Conservation (phyloP, 352 stramenopile genomes). For the Pythium grandisporangium region DNA sequence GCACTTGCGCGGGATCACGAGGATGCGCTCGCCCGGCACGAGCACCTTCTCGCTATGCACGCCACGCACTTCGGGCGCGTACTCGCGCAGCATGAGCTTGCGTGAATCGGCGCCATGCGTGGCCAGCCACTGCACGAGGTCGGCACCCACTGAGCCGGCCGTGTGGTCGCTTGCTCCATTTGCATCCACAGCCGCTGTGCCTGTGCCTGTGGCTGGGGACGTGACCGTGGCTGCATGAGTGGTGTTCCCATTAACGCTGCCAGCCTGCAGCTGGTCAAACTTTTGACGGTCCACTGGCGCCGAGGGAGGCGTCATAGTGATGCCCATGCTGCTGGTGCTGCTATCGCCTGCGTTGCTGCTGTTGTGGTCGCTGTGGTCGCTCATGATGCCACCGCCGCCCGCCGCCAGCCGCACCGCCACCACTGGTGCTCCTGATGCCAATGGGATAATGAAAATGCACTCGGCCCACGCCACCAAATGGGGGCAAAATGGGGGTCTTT, state of each 20-base stretch:
- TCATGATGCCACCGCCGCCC: too few relatives aligned
- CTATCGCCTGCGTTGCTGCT: too few relatives aligned
- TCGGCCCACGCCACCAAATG: too few relatives aligned
- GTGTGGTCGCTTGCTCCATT: constrained; percentile 9
- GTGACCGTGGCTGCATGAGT: neutral
- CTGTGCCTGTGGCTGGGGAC: neutral
- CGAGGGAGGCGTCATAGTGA: neutral
- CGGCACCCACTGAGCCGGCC: constrained; percentile 38
- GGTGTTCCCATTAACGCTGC: constrained; percentile 1
- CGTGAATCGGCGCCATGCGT: constrained; percentile 57
- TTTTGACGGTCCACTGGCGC: constrained; percentile 21
- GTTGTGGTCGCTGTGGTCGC: neutral
- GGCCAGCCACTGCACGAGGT: constrained; percentile 75
- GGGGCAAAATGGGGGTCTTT: too few relatives aligned
- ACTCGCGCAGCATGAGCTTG: constrained; percentile 79
- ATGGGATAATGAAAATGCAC: too few relatives aligned
- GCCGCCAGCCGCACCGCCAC: too few relatives aligned
- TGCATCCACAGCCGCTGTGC: neutral
- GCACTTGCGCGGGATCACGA: constrained; percentile 92
- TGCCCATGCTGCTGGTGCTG: too few relatives aligned
- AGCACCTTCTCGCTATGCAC: constrained; percentile 88
- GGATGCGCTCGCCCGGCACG: constrained; percentile 77
- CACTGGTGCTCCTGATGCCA: too few relatives aligned
- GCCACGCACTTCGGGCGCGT: constrained; percentile 88
- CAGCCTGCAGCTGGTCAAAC: constrained; percentile 25